Evolutionary conservation across 495 filamentous ascomycete genomes (phyloP).

Genomic region (Talaromyces liani): DNA sequence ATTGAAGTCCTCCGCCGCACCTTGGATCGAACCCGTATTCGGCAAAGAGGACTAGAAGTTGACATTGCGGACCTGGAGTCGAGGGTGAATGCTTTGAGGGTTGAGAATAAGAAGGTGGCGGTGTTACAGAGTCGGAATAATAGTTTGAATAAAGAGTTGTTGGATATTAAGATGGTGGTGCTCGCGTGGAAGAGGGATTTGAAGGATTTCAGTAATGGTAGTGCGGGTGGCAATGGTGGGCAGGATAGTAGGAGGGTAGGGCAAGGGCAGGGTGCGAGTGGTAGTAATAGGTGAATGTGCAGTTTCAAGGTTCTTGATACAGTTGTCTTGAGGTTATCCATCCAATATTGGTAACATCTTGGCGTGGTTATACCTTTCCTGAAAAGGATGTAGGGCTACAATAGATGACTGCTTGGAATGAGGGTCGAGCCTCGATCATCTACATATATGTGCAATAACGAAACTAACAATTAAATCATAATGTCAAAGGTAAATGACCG

Average conservation of each 20-base stretch:
- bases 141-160: constrained; percentile 8
- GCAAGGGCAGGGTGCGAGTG: no score
- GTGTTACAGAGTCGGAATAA: constrained; percentile 7
- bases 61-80: constrained; percentile 6
- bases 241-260: neutral
- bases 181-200: constrained; percentile 9
- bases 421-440: no score
- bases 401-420: no score
- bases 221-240: neutral
- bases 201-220: neutral
- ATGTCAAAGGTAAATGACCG: no score
- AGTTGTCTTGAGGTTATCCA: no score
- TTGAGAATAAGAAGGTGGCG: constrained; percentile 6
- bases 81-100: neutral
- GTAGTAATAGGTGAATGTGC: no score
- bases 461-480: no score
- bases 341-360: no score
- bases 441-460: no score
- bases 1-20: constrained; percentile 1
- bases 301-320: no score
- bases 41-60: constrained; percentile 1
- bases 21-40: neutral
- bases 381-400: no score
- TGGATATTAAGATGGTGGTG: constrained; percentile 9
- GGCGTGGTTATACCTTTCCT: no score